These are phyloP conservation scores for Leishmania aethiopica DNA, from an alignment of 208 protist genomes.

Conservation along the genomic window DNA sequence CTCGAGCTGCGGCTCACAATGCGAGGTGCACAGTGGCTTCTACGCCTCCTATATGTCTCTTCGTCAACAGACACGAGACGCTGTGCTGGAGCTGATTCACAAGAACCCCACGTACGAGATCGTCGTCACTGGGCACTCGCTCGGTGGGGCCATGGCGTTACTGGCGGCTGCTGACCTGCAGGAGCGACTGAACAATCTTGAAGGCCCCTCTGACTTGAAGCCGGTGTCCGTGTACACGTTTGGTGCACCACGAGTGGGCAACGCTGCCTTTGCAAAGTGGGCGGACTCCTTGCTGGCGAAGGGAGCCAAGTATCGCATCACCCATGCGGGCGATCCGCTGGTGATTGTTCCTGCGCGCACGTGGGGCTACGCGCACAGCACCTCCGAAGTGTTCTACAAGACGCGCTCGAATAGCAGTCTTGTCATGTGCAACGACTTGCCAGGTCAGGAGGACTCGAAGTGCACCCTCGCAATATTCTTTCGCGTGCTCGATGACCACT, in stretches of 20 bases:
- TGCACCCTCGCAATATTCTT: not conserved
- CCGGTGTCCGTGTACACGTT: conserved; percentile 54
- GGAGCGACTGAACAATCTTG: not conserved
- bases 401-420: not conserved
- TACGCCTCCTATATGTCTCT: conserved; percentile 34
- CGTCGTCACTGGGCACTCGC: conserved; percentile 2
- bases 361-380: conserved; percentile 42
- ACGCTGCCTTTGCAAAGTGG: conserved; percentile 42
- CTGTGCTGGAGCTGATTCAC: not conserved
- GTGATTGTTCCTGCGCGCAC: conserved; percentile 38
- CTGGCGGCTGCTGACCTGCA: conserved; percentile 10
- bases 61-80: not conserved
- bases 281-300: conserved; percentile 14
- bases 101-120: conserved; percentile 1
- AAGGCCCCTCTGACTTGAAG: not conserved
- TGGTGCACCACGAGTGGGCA: conserved; percentile 58
- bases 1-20: conserved; percentile 19
- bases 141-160: conserved; percentile 1
- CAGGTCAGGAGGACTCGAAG: not conserved
- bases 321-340: conserved; percentile 44
- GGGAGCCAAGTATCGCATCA: conserved; percentile 37
- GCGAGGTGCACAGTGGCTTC: conserved; percentile 58
- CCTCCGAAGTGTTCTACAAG: conserved; percentile 43
- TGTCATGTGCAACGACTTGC: not conserved
- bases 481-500: not conserved